Evolutionary conservation across 768 basidiomycete genomes (phyloP).

Genomic region (Phlebiopsis flavidoalba): DNA sequence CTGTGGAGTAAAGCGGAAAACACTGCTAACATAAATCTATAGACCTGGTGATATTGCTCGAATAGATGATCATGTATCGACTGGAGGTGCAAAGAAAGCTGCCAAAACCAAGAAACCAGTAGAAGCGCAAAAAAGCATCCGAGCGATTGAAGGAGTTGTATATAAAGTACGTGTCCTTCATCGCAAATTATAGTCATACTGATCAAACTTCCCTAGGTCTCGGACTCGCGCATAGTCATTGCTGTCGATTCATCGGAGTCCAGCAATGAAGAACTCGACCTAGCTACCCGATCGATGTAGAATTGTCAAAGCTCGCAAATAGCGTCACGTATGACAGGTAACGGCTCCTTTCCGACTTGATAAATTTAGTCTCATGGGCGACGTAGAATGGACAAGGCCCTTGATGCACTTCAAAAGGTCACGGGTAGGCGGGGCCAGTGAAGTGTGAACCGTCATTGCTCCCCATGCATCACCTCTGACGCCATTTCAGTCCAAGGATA

Average conservation of each 20-base stretch:
- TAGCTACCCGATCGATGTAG: constrained; percentile 86
- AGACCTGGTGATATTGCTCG: constrained; percentile 88
- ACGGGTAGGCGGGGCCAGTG: constrained; percentile 16
- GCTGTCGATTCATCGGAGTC: constrained; percentile 66
- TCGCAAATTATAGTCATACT: too few species aligned
- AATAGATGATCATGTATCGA: constrained; percentile 65
- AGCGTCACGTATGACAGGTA: constrained; percentile 88
- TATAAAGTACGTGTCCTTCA: constrained; percentile 55
- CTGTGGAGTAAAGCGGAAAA: background rate
- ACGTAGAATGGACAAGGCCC: constrained; percentile 79
- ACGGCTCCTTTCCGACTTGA: background rate
- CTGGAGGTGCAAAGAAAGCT: constrained; percentile 31
- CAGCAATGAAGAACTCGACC: constrained; percentile 58
- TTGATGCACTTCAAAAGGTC: constrained; percentile 58
- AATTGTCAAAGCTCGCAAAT: constrained; percentile 85
- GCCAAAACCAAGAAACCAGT: constrained; percentile 42
- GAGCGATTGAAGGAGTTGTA: constrained; percentile 71
- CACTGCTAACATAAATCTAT: background rate
- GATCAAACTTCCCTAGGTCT: constrained; percentile 43
- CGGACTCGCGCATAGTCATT: constrained; percentile 76
- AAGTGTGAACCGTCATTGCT: constrained; percentile 5
- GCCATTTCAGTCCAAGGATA: constrained; percentile 31
- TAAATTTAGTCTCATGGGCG: background rate
- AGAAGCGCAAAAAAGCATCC: constrained; percentile 29
- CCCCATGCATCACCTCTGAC: background rate